Evolutionary conservation across 2,329 filamentous ascomycete species (phyloP), one percentile per base, ranked within the genome.

Genomic region (Atkinsonella texensis): DNA sequence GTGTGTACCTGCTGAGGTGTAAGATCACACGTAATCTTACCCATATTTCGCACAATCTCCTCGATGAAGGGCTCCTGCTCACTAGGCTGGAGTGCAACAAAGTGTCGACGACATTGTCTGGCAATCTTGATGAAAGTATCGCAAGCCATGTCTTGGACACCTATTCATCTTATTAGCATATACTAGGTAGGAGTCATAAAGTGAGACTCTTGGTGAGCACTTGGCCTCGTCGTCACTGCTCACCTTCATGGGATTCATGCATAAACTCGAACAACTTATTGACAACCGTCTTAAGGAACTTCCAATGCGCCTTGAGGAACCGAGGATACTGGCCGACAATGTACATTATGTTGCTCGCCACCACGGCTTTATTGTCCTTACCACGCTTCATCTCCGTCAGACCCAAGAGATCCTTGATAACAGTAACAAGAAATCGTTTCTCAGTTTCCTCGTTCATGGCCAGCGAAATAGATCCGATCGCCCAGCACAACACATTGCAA

Each of bases 51-150:
- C 48, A 98, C 91, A 60, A 98, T 98, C 72, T 98, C 93, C 65
- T 98, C 93, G 56, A 98, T 98, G 65, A 98, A 98, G 0, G 93
- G 88, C 68, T 98, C 93, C 50, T 74, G 84, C 74, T 98, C 93
- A 56, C 89, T 93, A 18, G 91, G 89, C 68, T 98, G 93, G 35
- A 95, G 77, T 15, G 91, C 90, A 55, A 98, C 93, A 66, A 98
- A 98, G 68, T 98, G 94, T 52, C 93, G 84, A 65, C 93, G 87
- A 72, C 93, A 98, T 69, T 97, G 95, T 67, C 94, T 91, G 28
- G 93, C 94, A 65, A 98, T 98, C 76, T 98, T 98, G 72, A 98
- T 98, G 63, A 98, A 98, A 0, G 93, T 98, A 70, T 98, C 94
- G 67, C 93, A 98, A 62, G 93, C 93, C 94, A 98, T 98, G 70